Evolutionary conservation across 2,329 filamentous ascomycete genomes (phyloP).

Genomic region (Karstenula rhodostoma): DNA sequence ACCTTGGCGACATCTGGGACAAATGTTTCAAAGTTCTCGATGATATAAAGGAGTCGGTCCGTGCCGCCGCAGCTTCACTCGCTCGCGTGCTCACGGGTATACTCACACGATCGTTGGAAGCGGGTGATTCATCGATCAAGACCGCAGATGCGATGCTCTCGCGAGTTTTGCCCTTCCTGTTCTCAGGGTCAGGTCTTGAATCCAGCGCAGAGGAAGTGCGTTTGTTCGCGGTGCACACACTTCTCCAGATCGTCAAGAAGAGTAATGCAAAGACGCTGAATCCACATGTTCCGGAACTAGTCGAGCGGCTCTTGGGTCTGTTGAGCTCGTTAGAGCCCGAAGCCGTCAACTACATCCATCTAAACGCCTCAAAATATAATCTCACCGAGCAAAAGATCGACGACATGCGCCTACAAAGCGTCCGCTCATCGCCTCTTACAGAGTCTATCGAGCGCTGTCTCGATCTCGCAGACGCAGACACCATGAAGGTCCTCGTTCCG

Average conservation of each 20-base stretch:
- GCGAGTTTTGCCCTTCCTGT: slow-evolving; percentile 86
- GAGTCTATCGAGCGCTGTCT: slow-evolving; percentile 91
- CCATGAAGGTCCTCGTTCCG: slow-evolving; percentile 78
- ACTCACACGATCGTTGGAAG: slow-evolving; percentile 84
- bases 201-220: slow-evolving; percentile 89
- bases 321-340: slow-evolving; percentile 90
- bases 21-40: slow-evolving; percentile 90
- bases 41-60: slow-evolving; percentile 92
- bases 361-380: slow-evolving; percentile 84
- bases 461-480: slow-evolving; percentile 78
- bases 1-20: slow-evolving; percentile 85
- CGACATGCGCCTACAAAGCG: slow-evolving; percentile 80
- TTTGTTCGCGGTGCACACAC: slow-evolving; percentile 77
- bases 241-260: slow-evolving; percentile 90
- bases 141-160: slow-evolving; percentile 81
- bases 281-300: slow-evolving; percentile 81
- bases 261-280: slow-evolving; percentile 77
- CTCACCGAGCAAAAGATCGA: slow-evolving; percentile 90
- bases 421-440: slow-evolving; percentile 87
- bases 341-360: slow-evolving; percentile 89
- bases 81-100: slow-evolving; percentile 86
- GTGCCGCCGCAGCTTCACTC: slow-evolving; percentile 79
- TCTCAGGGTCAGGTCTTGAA: slow-evolving; percentile 89
- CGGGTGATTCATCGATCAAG: slow-evolving; percentile 71
- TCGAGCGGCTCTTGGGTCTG: slow-evolving; percentile 81